Percentiles rank a stretch among this genome's conserved stretches.
These are phyloP conservation scores for Hypoxylon cercidicola DNA, from an alignment of 495 filamentous ascomycete genomes.

Conservation along the genomic window DNA sequence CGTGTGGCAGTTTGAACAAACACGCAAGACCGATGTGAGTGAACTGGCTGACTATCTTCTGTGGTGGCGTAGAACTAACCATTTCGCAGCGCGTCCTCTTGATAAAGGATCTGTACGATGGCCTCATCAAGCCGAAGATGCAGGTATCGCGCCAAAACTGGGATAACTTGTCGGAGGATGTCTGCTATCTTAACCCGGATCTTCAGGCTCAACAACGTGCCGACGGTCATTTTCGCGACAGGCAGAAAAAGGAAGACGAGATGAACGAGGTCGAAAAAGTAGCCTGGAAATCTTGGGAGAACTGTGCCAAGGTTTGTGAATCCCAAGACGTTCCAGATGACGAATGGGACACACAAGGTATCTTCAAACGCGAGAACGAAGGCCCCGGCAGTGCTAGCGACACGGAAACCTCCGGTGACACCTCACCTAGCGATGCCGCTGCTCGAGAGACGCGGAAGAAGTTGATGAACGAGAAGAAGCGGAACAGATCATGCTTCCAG, in stretches of 20 bases:
- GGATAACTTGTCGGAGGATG: slow-evolving; percentile 57
- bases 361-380: slow-evolving; percentile 23
- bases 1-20: slow-evolving; percentile 51
- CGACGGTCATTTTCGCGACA: slow-evolving; percentile 27
- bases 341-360: slow-evolving; percentile 23
- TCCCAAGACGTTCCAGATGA: slow-evolving; percentile 47
- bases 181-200: slow-evolving; percentile 50
- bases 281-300: slow-evolving; percentile 50
- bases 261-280: slow-evolving; percentile 51
- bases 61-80: slow-evolving; percentile 22
- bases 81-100: slow-evolving; percentile 46
- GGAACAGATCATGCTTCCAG: slow-evolving; percentile 47
- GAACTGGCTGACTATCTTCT: slow-evolving; percentile 42
- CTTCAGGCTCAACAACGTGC: slow-evolving; percentile 38
- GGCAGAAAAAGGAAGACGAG: slow-evolving; percentile 47
- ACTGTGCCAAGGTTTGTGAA: slow-evolving; percentile 55
- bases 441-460: slow-evolving; percentile 47
- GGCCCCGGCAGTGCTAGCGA: slow-evolving; percentile 36
- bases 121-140: slow-evolving; percentile 50
- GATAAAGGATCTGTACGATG: slow-evolving; percentile 54
- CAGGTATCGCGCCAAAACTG: slow-evolving; percentile 51
- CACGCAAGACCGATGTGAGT: slow-evolving; percentile 49
- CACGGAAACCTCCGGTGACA: slow-evolving; percentile 64
- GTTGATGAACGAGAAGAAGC: slow-evolving; percentile 41
- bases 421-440: slow-evolving; percentile 72